Base-by-base conservation (phyloP, 169 alveolate genomes). In the Besnoitia besnoiti region DNA sequence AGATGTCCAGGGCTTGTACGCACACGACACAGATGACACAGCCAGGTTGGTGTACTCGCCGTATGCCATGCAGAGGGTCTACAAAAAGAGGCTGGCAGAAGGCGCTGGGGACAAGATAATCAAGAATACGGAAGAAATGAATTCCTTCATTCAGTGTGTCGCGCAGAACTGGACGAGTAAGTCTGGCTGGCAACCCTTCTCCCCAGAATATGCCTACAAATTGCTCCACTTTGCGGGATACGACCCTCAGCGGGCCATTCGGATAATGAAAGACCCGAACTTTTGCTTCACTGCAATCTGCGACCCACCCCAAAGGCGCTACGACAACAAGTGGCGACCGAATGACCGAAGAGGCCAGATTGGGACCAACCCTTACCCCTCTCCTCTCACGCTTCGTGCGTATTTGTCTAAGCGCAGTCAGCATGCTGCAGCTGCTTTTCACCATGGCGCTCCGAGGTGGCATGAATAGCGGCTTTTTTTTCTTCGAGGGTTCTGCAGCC, bases 311-410 rank as follows among this genome's bases (percentile, higher is more conserved):
- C 92, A 92, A 51, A 80, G 98, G 8, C 89, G 95, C 33, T 96
- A 96, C 51, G 97, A 96, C 55, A 96, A 96, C 94, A 96, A 96
- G 92, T 96, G 98, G 98, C 93, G 96, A 87, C 98, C 98, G 35
- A 93, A 95, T 80, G 98, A 96, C 85, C 90, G 97, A 44, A 85
- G 98, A 40, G 97, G 98, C 5, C 96, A 93, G 93, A 95, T 95
- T 47, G 94, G 96, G n/a, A 46, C 75, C 16, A 12, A 33, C 44
- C 94, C 94, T 39, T 91, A 40, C 37, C 94, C 94, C 8, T 77
- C 61, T 35, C 87, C 87, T 40, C 87, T 77, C 19, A 77, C 87
- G 12, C 59, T 77, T 30, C 33, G 87, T 5, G 87, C 87, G 37
- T 77, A 77, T 39, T 42, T 77, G 35, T 40, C 87, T 35, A 77